Conservation (phyloP, 177 flowering plant genomes). For the Vitis hybrid region DNA sequence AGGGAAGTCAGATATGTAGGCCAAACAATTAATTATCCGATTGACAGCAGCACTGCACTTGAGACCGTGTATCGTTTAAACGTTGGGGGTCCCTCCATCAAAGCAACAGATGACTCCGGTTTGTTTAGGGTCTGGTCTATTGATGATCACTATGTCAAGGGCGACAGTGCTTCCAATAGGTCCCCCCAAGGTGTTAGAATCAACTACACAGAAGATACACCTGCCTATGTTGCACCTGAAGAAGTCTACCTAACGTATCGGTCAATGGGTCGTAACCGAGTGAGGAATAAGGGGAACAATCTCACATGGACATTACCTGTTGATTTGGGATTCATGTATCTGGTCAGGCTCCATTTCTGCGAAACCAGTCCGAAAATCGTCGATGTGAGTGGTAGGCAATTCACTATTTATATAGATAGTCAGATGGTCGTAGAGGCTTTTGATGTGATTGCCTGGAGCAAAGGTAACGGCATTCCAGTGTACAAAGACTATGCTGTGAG, state of each 20-base stretch:
- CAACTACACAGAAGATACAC: not conserved
- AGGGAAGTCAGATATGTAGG: too few relatives aligned
- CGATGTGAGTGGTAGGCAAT: not conserved
- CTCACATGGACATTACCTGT: conserved; percentile 24
- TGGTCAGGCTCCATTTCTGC: conserved; percentile 32
- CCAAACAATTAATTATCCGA: not conserved
- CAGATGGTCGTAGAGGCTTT: conserved; percentile 3
- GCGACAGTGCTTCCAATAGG: rapidly evolving
- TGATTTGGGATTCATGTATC: conserved; percentile 23
- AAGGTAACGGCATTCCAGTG: conserved; percentile 21
- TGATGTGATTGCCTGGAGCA: conserved; percentile 22
- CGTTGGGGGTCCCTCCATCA: not conserved
- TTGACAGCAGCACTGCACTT: not conserved
- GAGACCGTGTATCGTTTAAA: conserved; percentile 11
- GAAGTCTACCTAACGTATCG: conserved; percentile 12
- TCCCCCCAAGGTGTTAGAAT: not conserved
- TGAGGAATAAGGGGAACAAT: conserved; percentile 4
- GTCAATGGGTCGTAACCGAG: conserved; percentile 1
- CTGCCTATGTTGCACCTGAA: conserved; percentile 20
- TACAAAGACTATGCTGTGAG: conserved; percentile 21
- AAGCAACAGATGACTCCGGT: not conserved
- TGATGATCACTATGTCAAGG: not conserved
- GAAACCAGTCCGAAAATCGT: conserved; percentile 1
- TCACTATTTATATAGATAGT: conserved; percentile 17
- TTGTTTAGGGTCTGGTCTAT: conserved; percentile 1